Base-by-base conservation (phyloP, 345 rosid genomes). In the Carallia brachiata region DNA sequence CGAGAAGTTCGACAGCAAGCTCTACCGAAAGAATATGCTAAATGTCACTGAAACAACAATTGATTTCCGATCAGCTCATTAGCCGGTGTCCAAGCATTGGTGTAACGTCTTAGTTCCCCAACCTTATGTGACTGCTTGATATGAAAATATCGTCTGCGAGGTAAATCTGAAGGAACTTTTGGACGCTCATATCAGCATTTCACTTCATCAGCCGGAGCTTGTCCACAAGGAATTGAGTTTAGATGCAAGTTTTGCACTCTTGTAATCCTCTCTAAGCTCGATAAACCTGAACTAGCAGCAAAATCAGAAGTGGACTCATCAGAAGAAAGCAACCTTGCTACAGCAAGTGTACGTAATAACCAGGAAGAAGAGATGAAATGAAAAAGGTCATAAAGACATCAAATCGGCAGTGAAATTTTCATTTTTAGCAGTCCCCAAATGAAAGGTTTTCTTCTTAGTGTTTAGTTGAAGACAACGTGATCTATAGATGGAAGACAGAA, bases 261-360 rank as follows among this genome's bases (percentile, higher is more conserved):
- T 96, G 78, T 88, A 90, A 78, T 96, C 99, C 67, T 96, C 99
- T 68, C 99, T 81, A 53, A 96, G 93, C 76, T 90, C 96, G 68
- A 96, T 88, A 81, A 92, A 96, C 90, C 98, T 92, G 89, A 47
- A 74, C 40, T 65, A 40, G 37, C 57, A 72, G 15, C 28, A 63
- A 64, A 69, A 50, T 59, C 16, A 36, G 39, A 28, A 19, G 37
- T 44, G 39, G 16, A 53, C 44, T 39, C 52, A 58, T 36, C 36
- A n/a, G 34, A 56, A 32, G 65, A 23, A 28, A 19, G 28, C 63
- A 58, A 36, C 37, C 16, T 32, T 56, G 32, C 44, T 44, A 30
- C 34, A 64, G 36, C 31, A 37, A 30, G 23, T 47, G 55, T 17
- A 50, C 66, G 52, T 12, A 40, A 63, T 53, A 18, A 32, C 12